Percentiles rank a stretch among this genome's conserved stretches.
Conservation (phyloP, 441 rosid genomes). For the Jatropha podagrica region DNA sequence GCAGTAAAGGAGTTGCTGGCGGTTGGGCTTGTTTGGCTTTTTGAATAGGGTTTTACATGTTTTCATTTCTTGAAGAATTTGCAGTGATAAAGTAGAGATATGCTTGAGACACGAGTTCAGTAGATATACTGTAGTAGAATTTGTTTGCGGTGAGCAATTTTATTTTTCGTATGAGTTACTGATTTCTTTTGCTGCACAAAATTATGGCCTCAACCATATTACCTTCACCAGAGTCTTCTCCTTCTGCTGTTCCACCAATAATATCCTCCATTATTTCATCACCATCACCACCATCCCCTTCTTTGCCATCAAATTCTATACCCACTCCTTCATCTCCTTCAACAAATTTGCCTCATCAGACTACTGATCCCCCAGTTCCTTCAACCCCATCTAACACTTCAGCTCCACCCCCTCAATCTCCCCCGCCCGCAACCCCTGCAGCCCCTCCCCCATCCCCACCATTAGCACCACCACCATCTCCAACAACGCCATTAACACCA, state of each 20-base stretch:
- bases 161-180: conserved; percentile 12
- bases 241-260: conserved; percentile 46
- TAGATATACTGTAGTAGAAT: not conserved
- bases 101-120: not conserved
- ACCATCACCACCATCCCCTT: conserved; percentile 27
- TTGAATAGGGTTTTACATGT: conserved; percentile 15
- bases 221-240: conserved; percentile 37
- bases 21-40: conserved; percentile 14
- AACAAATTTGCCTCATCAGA: conserved; percentile 35
- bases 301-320: conserved; percentile 38
- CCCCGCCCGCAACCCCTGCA: conserved; percentile 35
- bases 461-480: conserved; percentile 33
- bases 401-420: conserved; percentile 48
- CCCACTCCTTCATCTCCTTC: conserved; percentile 41
- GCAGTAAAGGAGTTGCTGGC: not conserved
- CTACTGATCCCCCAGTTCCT: conserved; percentile 50
- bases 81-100: not conserved
- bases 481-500: conserved; percentile 38
- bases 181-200: conserved; percentile 9
- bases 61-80: conserved; percentile 17
- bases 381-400: conserved; percentile 37
- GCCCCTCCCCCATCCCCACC: conserved; percentile 38
- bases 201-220: conserved; percentile 39
- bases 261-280: conserved; percentile 37
- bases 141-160: not conserved